A percentile compares a stretch with the other conserved stretches of the same genome.
Conservation (phyloP, 2,329 filamentous ascomycete species). For the Botryotinia convoluta region DNA sequence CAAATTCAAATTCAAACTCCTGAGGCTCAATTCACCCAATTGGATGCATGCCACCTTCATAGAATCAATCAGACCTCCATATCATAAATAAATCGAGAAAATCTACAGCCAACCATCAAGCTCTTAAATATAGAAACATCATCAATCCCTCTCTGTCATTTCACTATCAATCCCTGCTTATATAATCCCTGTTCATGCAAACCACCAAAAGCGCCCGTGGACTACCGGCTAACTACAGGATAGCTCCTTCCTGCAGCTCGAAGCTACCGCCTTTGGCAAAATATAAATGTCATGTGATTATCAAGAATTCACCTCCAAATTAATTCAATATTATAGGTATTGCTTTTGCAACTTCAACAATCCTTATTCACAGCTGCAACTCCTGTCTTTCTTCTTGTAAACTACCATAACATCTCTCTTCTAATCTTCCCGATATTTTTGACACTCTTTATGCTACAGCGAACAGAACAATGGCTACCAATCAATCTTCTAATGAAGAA, state of each 20-base stretch:
- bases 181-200: slow-evolving; percentile 3
- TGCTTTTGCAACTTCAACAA: background rate
- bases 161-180: background rate
- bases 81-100: background rate
- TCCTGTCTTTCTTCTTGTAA: background rate
- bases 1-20: background rate
- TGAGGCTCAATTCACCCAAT: background rate
- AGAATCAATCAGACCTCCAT: background rate
- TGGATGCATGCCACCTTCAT: background rate
- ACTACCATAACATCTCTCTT: background rate
- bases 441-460: slow-evolving; percentile 5
- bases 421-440: too few species aligned
- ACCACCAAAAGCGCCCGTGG: too few species aligned
- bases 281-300: slow-evolving; percentile 4
- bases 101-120: background rate
- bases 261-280: slow-evolving; percentile 8
- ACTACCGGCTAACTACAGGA: background rate
- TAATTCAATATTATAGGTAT: background rate
- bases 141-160: background rate
- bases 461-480: slow-evolving; percentile 7
- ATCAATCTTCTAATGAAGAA: slow-evolving; percentile 10
- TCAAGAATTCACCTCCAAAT: background rate
- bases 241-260: background rate
- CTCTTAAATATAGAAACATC: slow-evolving; percentile 1
- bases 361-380: background rate